Evolutionary conservation across 2,329 filamentous ascomycete species (phyloP).

Genomic region (Penicillium sp.): DNA sequence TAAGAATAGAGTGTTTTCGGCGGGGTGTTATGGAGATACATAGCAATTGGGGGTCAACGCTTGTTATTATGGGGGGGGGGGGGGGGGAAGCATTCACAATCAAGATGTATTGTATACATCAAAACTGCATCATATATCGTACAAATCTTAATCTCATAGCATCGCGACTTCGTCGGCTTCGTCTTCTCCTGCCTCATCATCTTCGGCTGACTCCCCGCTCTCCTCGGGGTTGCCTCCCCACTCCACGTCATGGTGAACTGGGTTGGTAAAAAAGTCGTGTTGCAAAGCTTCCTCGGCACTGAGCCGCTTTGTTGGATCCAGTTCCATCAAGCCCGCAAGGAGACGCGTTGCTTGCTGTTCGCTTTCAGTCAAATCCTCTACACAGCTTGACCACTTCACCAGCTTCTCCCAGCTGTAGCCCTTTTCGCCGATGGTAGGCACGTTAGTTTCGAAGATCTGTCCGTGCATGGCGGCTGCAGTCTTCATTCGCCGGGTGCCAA

Average conservation of each 20-base stretch:
- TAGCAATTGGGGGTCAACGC: not conserved
- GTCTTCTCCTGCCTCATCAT: slow-evolving; percentile 32
- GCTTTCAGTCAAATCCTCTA: slow-evolving; percentile 57
- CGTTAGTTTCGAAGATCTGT: slow-evolving; percentile 86
- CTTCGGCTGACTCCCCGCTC: slow-evolving; percentile 35
- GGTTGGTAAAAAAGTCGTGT: slow-evolving; percentile 47
- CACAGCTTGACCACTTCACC: slow-evolving; percentile 88
- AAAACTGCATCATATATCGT: slow-evolving; percentile 21
- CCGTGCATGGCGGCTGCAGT: slow-evolving; percentile 80
- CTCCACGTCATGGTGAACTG: slow-evolving; percentile 41
- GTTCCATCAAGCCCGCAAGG: slow-evolving; percentile 44
- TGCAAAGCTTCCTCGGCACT: slow-evolving; percentile 45
- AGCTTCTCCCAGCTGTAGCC: slow-evolving; percentile 92
- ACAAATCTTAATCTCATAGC: slow-evolving; percentile 28
- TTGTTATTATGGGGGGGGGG: not conserved
- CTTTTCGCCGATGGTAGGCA: slow-evolving; percentile 82
- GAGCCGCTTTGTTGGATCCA: slow-evolving; percentile 45
- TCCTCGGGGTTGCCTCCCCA: slow-evolving; percentile 41
- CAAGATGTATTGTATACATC: slow-evolving; percentile 9
- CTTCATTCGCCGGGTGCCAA: slow-evolving; percentile 83
- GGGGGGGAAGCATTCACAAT: not conserved
- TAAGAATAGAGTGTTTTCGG: not conserved
- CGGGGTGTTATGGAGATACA: not conserved
- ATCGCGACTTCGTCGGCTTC: slow-evolving; percentile 43
- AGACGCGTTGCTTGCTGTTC: slow-evolving; percentile 49